Percentiles rank a stretch among this genome's conserved stretches.
Conservation (phyloP, 805 yeast species). For the Kodamaea laetipori region DNA sequence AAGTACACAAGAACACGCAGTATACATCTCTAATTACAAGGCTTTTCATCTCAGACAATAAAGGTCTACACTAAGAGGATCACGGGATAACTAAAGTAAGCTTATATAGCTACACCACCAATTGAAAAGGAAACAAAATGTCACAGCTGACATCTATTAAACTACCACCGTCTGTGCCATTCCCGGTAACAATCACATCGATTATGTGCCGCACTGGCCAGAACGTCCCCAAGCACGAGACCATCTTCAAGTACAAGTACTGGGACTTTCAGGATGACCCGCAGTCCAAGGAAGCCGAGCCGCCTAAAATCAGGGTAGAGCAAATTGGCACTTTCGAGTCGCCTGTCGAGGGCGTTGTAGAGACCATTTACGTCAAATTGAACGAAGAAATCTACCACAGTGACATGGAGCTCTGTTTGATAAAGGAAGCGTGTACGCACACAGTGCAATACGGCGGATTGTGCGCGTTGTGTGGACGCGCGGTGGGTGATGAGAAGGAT, state of each 20-base stretch:
- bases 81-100: too few species aligned
- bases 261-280: slow-evolving; percentile 66
- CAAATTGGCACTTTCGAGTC: slow-evolving; percentile 76
- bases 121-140: slow-evolving; percentile 19
- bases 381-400: slow-evolving; percentile 63
- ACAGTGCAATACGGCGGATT: slow-evolving; percentile 92
- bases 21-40: too few species aligned
- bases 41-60: too few species aligned
- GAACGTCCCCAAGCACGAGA: slow-evolving; percentile 50
- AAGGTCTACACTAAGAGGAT: too few species aligned
- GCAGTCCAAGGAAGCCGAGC: slow-evolving; percentile 40
- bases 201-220: slow-evolving; percentile 49
- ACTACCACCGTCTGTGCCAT: slow-evolving; percentile 65
- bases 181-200: slow-evolving; percentile 64
- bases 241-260: slow-evolving; percentile 63
- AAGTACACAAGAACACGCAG: slow-evolving; percentile 9
- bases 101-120: too few species aligned
- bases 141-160: slow-evolving; percentile 48
- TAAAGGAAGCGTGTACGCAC: slow-evolving; percentile 86
- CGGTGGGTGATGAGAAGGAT: slow-evolving; percentile 69
- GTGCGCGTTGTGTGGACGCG: slow-evolving; percentile 89
- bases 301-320: slow-evolving; percentile 59
- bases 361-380: slow-evolving; percentile 48
- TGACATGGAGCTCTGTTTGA: slow-evolving; percentile 48
- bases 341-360: slow-evolving; percentile 75